Conservation (phyloP, 768 basidiomycete genomes). For the Amanita fuliginea region DNA sequence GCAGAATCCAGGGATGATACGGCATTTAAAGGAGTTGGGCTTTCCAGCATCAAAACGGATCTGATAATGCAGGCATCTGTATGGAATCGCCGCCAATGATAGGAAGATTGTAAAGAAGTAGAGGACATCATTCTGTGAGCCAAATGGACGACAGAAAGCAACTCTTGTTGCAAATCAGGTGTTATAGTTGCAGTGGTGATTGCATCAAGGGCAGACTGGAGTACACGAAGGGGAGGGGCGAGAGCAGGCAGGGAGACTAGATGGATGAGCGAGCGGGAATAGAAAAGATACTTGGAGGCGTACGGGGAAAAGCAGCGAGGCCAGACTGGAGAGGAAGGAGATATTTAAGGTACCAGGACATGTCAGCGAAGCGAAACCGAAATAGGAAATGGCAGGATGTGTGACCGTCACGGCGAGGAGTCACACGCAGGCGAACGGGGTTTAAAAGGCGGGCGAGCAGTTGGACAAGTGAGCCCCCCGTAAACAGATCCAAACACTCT, state of each 20-base stretch:
- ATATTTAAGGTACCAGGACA: constrained; percentile 6
- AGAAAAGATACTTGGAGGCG: background rate
- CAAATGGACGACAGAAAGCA: constrained; percentile 23
- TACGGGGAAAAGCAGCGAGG: background rate
- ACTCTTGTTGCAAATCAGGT: background rate
- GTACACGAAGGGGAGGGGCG: background rate
- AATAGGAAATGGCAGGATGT: background rate
- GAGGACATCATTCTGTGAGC: constrained; percentile 43
- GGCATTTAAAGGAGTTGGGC: constrained; percentile 23
- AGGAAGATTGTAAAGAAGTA: constrained; percentile 19
- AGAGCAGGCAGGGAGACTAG: background rate
- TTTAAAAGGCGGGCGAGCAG: constrained; percentile 47
- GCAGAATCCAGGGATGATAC: constrained; percentile 65
- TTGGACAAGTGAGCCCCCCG: constrained; percentile 43
- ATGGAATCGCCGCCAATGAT: constrained; percentile 59
- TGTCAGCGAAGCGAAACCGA: background rate
- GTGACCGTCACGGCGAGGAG: constrained; percentile 29
- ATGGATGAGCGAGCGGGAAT: background rate
- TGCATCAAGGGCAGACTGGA: constrained; percentile 2
- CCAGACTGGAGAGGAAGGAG: background rate
- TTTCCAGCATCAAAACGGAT: constrained; percentile 27
- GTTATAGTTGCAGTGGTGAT: background rate
- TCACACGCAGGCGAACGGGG: constrained; percentile 35
- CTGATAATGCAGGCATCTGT: constrained; percentile 64
- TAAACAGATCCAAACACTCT: constrained; percentile 34